Base-by-base conservation (phyloP, 495 filamentous ascomycete species). In the Monascus purpureus region DNA sequence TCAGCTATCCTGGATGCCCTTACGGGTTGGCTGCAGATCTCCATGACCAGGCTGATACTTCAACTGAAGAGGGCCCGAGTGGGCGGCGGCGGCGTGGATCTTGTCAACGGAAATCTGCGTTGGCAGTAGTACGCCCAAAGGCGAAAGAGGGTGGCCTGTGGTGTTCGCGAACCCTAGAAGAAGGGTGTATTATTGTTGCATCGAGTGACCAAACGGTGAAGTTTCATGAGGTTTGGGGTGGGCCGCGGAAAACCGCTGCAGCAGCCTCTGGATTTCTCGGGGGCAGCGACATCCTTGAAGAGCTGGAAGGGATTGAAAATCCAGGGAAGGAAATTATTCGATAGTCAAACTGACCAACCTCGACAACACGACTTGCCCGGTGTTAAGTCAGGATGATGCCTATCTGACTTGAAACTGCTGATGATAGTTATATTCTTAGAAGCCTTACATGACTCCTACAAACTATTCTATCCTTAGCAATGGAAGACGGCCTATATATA, bases 221-320 rank as follows among this genome's bases (percentile, higher is more conserved):
- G 53, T 97, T 96, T 41, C 88, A 97, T 51, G 87, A 96, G 54
- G 73, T 97, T 8, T 96, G 86, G 92, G 65, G 65, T 9, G 73
- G 76, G 9, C 61, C 68, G 8, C 67, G 61, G 39, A 78, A 70
- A 51, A 59, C 59, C 3, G 67, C 65, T 2, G 53, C 66, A 3
- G 61, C 65, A 13, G 66, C 67, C 8, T 63, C 59, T 25, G 85
- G 88, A 5, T 57, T 83, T 29, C 62, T 94, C 22, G 85, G 81
- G 14, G 81, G 87, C 3, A 93, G 86, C 49, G 75, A 77, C 46
- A 93, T 97, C 39, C 66, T 97, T 9, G 86, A 95, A 51, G 67
- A 71, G 9, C 53, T 88, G 27, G 80, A 92, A 52, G 85, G 84
- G 6, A 81, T 90, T 45, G 83, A 93, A 44, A 78, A 75, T 46